phyloP scores from a whole-genome alignment of 2,329 filamentous ascomycete genomes.

The Allantophomopsis lycopodina region DNA sequence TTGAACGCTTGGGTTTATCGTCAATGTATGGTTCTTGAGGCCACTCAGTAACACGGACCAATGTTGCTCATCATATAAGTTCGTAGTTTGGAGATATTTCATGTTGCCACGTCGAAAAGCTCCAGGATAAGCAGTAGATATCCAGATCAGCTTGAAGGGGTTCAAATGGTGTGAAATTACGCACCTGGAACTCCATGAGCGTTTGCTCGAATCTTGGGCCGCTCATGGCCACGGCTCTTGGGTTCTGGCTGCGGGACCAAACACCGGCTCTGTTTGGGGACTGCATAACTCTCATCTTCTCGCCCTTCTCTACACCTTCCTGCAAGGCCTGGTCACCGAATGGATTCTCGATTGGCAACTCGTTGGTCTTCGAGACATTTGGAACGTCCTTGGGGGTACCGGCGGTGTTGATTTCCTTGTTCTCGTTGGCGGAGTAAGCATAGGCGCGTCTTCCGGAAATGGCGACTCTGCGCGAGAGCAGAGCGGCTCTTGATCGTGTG shows the following conservation, averaged over 20 bases:
- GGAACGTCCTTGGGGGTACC: conserved; percentile 28
- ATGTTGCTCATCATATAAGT: conserved; percentile 65
- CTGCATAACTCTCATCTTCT: conserved; percentile 32
- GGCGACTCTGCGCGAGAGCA: conserved; percentile 20
- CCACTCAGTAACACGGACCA: conserved; percentile 95
- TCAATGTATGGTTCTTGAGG: conserved; percentile 83
- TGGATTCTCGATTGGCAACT: conserved; percentile 32
- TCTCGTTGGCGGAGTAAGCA: conserved; percentile 35
- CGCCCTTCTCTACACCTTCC: conserved; percentile 33
- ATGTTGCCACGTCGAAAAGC: background rate
- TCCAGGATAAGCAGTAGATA: background rate
- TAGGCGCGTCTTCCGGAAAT: conserved; percentile 11
- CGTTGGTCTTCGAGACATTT: conserved; percentile 49
- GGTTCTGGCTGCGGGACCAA: conserved; percentile 80
- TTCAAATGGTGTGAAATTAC: conserved; percentile 11
- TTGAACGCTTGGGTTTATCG: conserved; percentile 59
- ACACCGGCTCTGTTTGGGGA: conserved; percentile 72
- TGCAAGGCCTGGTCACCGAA: conserved; percentile 36
- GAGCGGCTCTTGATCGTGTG: conserved; percentile 23
- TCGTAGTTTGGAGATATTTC: too few species aligned
- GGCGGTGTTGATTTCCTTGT: conserved; percentile 21
- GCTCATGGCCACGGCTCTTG: conserved; percentile 72
- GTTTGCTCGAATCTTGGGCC: conserved; percentile 97
- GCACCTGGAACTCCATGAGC: conserved; percentile 81
- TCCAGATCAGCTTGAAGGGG: background rate